Conservation (phyloP, 192 early-diverging fungal genomes). For the Backusella morwellensis region DNA sequence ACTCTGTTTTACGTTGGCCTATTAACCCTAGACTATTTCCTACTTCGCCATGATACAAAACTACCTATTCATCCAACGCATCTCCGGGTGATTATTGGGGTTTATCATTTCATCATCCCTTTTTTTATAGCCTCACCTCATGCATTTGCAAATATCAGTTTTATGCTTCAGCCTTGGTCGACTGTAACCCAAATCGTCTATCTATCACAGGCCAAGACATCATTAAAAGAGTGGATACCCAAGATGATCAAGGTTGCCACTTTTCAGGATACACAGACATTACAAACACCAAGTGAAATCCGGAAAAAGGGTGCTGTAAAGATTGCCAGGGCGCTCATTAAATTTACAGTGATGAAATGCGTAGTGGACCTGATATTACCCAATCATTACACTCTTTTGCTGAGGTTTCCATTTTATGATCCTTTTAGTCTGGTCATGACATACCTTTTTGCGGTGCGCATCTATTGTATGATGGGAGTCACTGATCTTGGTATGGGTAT, state of each 20-base stretch:
- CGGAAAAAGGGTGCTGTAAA: neutral
- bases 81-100: neutral
- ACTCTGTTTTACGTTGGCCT: neutral
- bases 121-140: neutral
- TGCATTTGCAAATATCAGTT: slow-evolving; percentile 3
- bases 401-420: neutral
- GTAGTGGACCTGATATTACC: neutral
- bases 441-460: neutral
- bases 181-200: neutral
- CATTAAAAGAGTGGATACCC: neutral
- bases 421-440: neutral
- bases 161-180: slow-evolving; percentile 8
- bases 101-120: neutral
- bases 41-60: neutral
- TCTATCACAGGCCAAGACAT: neutral
- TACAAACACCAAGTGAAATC: neutral
- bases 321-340: neutral
- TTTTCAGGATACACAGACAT: neutral
- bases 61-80: neutral
- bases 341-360: neutral
- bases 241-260: neutral
- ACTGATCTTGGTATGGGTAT: neutral
- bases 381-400: neutral
- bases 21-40: neutral
- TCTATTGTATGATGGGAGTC: slow-evolving; percentile 9